Percentiles rank a stretch among this genome's conserved stretches.
Conservation (phyloP, 2,329 filamentous ascomycete genomes). For the Bipolaris zeicola region DNA sequence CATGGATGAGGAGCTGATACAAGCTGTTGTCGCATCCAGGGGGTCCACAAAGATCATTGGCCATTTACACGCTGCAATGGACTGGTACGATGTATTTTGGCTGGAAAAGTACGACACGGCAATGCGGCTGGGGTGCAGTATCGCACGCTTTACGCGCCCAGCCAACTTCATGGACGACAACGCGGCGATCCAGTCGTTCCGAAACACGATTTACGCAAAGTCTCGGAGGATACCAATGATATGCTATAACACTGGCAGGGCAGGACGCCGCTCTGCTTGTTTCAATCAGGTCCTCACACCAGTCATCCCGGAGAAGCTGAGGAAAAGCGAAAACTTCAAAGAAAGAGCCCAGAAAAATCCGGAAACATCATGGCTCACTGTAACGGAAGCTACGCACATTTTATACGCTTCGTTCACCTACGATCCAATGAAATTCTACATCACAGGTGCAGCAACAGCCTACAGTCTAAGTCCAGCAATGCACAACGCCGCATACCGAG, state of each 20-base stretch:
- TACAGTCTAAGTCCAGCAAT: slow-evolving; percentile 78
- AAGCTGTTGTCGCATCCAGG: slow-evolving; percentile 57
- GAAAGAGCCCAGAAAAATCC: slow-evolving; percentile 42
- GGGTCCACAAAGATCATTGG: slow-evolving; percentile 67
- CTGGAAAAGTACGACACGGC: slow-evolving; percentile 64
- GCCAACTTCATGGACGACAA: slow-evolving; percentile 65
- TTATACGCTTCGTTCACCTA: slow-evolving; percentile 70
- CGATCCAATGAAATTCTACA: slow-evolving; percentile 72
- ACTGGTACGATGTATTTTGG: slow-evolving; percentile 65
- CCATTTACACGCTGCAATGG: slow-evolving; percentile 55
- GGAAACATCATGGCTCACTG: slow-evolving; percentile 61
- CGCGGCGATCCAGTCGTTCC: slow-evolving; percentile 63
- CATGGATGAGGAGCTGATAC: slow-evolving; percentile 59
- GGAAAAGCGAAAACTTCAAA: slow-evolving; percentile 35
- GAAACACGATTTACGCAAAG: slow-evolving; percentile 55
- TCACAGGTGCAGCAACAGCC: slow-evolving; percentile 74
- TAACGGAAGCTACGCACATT: slow-evolving; percentile 66
- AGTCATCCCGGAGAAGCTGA: slow-evolving; percentile 60
- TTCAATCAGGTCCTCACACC: slow-evolving; percentile 69
- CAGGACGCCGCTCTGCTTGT: slow-evolving; percentile 68
- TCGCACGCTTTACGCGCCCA: slow-evolving; percentile 65
- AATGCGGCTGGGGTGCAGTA: slow-evolving; percentile 62
- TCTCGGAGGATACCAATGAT: slow-evolving; percentile 60
- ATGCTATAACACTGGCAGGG: slow-evolving; percentile 66
- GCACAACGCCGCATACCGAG: slow-evolving; percentile 72